Percentiles rank a stretch among this genome's conserved stretches.
These are phyloP conservation scores for Mycena belliarum DNA, from an alignment of 768 basidiomycete genomes.

Conservation along the genomic window DNA sequence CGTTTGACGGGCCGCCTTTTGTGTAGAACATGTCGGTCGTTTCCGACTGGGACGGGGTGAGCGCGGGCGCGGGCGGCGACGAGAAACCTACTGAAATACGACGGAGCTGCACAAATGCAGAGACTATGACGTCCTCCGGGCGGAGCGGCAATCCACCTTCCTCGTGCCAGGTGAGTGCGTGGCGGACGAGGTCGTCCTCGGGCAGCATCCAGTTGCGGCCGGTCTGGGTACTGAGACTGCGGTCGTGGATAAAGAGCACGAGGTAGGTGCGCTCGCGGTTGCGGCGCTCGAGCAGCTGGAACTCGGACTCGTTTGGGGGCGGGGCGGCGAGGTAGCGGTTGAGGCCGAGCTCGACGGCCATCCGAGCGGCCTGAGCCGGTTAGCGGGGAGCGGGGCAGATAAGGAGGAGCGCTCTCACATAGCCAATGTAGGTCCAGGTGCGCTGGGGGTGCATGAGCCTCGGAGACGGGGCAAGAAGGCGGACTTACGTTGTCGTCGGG, in stretches of 20 bases:
- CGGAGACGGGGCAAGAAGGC: conserved; percentile 16
- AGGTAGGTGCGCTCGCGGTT: conserved; percentile 87
- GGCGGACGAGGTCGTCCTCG: conserved; percentile 77
- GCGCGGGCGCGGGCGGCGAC: neutral
- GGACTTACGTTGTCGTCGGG: conserved; percentile 75
- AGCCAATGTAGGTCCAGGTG: conserved; percentile 87
- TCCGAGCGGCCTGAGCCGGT: conserved; percentile 68
- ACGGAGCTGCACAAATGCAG: conserved; percentile 75
- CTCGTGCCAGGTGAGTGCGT: conserved; percentile 72
- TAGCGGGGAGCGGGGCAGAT: neutral
- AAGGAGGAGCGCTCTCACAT: conserved; percentile 48
- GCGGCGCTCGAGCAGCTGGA: conserved; percentile 72
- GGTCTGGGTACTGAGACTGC: conserved; percentile 83
- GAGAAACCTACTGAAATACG: conserved; percentile 66
- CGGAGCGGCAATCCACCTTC: conserved; percentile 53
- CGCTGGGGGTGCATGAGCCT: conserved; percentile 44
- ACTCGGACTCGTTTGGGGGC: conserved; percentile 59
- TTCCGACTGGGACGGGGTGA: conserved; percentile 54
- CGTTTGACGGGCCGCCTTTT: conserved; percentile 42
- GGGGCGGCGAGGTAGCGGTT: conserved; percentile 66
- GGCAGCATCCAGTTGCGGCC: conserved; percentile 88
- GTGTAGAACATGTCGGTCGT: conserved; percentile 73
- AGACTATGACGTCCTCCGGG: conserved; percentile 80
- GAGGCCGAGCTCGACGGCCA: conserved; percentile 83
- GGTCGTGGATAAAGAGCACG: conserved; percentile 84